Conservation (phyloP, 2,329 filamentous ascomycete genomes). For the Lasiodiplodia citricola region DNA sequence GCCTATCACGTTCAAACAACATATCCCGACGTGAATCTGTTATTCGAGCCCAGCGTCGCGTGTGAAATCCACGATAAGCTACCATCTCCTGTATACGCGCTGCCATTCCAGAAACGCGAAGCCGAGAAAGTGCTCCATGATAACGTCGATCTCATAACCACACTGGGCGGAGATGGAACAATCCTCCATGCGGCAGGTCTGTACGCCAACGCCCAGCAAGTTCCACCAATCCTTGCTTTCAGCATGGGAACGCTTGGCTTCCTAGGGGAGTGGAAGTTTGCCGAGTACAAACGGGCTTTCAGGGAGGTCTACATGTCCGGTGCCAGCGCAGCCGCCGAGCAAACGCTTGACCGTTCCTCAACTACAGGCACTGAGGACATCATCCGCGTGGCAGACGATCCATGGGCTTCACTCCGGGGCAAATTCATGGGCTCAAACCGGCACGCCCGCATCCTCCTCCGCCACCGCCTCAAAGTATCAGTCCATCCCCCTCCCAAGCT, state of each 20-base stretch:
- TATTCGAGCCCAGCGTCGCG: constrained; percentile 81
- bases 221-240: constrained; percentile 91
- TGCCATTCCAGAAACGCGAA: constrained; percentile 36
- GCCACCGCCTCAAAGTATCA: constrained; percentile 85
- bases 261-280: constrained; percentile 94
- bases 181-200: constrained; percentile 85
- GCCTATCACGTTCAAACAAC: constrained; percentile 74
- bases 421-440: constrained; percentile 80
- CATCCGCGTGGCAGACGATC: constrained; percentile 49
- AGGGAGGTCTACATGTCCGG: constrained; percentile 89
- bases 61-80: constrained; percentile 71
- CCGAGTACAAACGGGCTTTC: constrained; percentile 90
- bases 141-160: constrained; percentile 88
- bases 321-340: constrained; percentile 52
- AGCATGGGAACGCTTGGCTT: constrained; percentile 98
- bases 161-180: constrained; percentile 91
- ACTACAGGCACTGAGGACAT: background rate
- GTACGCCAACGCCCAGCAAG: constrained; percentile 79
- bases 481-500: constrained; percentile 70
- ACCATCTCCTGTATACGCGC: constrained; percentile 66
- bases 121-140: constrained; percentile 57
- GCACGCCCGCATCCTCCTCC: constrained; percentile 79
- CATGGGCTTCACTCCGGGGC: constrained; percentile 75
- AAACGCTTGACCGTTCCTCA: background rate
- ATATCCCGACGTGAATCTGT: constrained; percentile 79